Evolutionary conservation across 306 rosid species (phyloP).

Genomic region (Cucumis hystrix): DNA sequence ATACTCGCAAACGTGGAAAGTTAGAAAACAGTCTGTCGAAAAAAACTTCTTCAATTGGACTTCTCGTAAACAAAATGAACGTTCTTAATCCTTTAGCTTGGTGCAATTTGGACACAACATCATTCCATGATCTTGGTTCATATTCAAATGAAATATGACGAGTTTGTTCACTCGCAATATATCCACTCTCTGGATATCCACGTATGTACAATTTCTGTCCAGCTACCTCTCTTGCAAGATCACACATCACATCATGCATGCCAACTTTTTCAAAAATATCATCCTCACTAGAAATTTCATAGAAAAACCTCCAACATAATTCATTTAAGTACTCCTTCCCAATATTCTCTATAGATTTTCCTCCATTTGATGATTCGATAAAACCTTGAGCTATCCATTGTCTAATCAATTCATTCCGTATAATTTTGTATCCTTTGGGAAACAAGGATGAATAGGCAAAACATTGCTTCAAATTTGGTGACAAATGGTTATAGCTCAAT

Average conservation of each 20-base stretch:
- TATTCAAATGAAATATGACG: neutral
- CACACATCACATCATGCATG: constrained; percentile 40
- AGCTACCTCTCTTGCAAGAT: constrained; percentile 23
- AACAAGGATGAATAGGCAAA: constrained; percentile 28
- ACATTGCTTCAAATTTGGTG: neutral
- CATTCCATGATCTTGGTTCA: too few relatives aligned
- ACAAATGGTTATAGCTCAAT: constrained; percentile 4
- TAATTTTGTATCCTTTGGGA: constrained; percentile 3
- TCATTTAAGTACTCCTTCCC: constrained; percentile 12
- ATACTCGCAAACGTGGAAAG: too few relatives aligned
- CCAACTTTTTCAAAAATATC: rapidly evolving
- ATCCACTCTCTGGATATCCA: neutral
- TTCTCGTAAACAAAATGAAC: neutral
- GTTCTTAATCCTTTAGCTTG: neutral
- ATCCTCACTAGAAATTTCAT: too few relatives aligned
- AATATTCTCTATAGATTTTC: constrained; percentile 17
- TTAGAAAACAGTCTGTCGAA: too few relatives aligned
- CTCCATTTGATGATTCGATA: constrained; percentile 3
- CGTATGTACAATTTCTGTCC: constrained; percentile 7
- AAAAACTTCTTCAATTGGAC: too few relatives aligned
- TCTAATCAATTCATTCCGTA: constrained; percentile 1
- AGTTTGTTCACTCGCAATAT: neutral
- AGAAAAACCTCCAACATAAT: too few relatives aligned
- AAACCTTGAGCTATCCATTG: constrained; percentile 27
- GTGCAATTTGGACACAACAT: neutral